phyloP scores from a whole-genome alignment of 129 eudicot species.

The Deinandra increscens region DNA sequence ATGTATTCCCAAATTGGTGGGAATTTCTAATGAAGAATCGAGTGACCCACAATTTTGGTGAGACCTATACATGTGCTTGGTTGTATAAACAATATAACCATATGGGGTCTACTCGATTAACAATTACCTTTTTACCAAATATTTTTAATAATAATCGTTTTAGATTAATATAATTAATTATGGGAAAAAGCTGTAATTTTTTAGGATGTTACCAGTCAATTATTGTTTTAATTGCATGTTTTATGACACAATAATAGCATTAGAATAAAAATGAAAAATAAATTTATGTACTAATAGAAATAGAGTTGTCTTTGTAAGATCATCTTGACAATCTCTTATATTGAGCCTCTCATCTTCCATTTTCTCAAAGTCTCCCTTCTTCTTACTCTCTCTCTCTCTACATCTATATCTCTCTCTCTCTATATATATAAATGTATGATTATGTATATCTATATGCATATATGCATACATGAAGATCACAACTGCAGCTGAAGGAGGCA shows the following conservation, averaged over 20 bases:
- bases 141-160: constrained; percentile 7
- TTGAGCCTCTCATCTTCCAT: constrained; percentile 42
- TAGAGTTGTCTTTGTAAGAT: constrained; percentile 24
- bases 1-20: constrained; percentile 63
- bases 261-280: constrained; percentile 5
- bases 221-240: constrained; percentile 11
- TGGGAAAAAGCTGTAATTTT: not conserved
- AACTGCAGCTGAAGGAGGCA: constrained; percentile 63
- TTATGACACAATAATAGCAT: constrained; percentile 10
- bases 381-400: constrained; percentile 1
- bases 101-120: constrained; percentile 41
- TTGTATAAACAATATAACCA: constrained; percentile 24
- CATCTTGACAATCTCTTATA: constrained; percentile 42
- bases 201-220: not conserved
- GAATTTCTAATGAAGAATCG: constrained; percentile 45
- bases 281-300: not conserved
- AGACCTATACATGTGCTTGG: constrained; percentile 50
- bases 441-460: not conserved
- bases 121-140: constrained; percentile 1
- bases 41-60: constrained; percentile 47
- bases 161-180: constrained; percentile 5
- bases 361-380: constrained; percentile 32
- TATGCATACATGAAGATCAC: not conserved
- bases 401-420: not conserved
- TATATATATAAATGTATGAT: no score